Percentiles rank a stretch among this genome's conserved stretches.
Conservation (phyloP, 352 stramenopile genomes). For the Pythium apleroticum region DNA sequence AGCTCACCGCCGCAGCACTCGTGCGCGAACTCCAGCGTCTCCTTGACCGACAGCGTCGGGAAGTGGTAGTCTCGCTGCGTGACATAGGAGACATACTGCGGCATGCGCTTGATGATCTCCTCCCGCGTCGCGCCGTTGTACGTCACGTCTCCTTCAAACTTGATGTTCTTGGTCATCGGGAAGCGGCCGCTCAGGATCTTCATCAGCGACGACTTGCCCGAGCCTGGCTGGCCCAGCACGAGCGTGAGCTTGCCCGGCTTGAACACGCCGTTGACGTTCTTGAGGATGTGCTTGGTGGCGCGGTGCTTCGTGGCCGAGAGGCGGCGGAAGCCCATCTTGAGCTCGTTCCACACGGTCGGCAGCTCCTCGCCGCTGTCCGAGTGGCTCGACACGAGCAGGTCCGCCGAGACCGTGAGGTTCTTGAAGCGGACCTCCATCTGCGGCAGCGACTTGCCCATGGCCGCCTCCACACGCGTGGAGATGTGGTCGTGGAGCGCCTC, state of each 20-base stretch:
- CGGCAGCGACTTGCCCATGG: constrained; percentile 28
- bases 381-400: constrained; percentile 19
- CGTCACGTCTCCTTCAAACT: constrained; percentile 41
- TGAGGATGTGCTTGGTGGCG: constrained; percentile 33
- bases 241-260: constrained; percentile 34
- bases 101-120: constrained; percentile 35
- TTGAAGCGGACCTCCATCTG: constrained; percentile 31
- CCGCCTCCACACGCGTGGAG: not conserved
- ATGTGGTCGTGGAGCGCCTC: not conserved
- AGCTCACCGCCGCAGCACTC: too few relatives aligned
- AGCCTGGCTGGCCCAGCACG: constrained; percentile 24
- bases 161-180: constrained; percentile 41
- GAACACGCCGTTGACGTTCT: constrained; percentile 32
- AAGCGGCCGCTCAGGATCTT: constrained; percentile 60
- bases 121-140: constrained; percentile 48
- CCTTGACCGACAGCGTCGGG: too few relatives aligned
- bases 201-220: constrained; percentile 44
- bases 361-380: constrained; percentile 27
- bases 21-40: too few relatives aligned
- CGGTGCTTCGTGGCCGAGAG: constrained; percentile 28
- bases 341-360: constrained; percentile 35
- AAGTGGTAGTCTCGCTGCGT: too few relatives aligned
- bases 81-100: constrained; percentile 54
- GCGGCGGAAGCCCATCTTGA: constrained; percentile 28
- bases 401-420: constrained; percentile 30